Conservation (phyloP, 2,329 filamentous ascomycete genomes). For the Diaporthe capsici region DNA sequence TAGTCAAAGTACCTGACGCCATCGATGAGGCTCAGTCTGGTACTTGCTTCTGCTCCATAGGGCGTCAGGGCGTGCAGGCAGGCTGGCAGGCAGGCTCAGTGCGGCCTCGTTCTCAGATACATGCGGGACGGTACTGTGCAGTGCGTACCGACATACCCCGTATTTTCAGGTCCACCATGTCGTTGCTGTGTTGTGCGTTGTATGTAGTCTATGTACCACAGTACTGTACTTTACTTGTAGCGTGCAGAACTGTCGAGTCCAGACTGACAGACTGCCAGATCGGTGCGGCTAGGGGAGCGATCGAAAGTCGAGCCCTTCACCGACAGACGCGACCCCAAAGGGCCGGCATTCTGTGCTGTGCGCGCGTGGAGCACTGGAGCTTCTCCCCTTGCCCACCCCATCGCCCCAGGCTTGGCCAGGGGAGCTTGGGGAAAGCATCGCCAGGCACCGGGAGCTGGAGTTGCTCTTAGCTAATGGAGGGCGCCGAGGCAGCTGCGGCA, state of each 20-base stretch:
- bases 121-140: constrained; percentile 8
- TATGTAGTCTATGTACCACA: neutral
- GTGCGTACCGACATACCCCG: neutral
- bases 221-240: too few species aligned
- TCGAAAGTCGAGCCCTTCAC: constrained; percentile 37
- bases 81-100: neutral
- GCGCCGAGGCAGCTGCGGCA: neutral
- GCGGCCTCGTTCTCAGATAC: neutral
- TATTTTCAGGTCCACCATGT: neutral
- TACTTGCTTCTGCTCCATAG: constrained; percentile 30
- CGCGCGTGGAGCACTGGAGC: constrained; percentile 25
- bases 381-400: constrained; percentile 25
- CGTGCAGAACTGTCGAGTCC: too few species aligned
- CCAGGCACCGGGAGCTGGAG: constrained; percentile 25
- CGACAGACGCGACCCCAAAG: constrained; percentile 37
- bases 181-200: constrained; percentile 22
- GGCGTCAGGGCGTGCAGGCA: constrained; percentile 20
- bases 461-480: constrained; percentile 37
- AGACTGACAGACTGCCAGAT: constrained; percentile 15
- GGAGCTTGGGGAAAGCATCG: constrained; percentile 27
- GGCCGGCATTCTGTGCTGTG: constrained; percentile 8
- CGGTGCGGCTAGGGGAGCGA: constrained; percentile 13
- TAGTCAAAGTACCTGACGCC: constrained; percentile 32
- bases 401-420: constrained; percentile 34
- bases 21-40: constrained; percentile 29